Conservation (phyloP, 352 stramenopile genomes). For the Phytophthora colocasiae region DNA sequence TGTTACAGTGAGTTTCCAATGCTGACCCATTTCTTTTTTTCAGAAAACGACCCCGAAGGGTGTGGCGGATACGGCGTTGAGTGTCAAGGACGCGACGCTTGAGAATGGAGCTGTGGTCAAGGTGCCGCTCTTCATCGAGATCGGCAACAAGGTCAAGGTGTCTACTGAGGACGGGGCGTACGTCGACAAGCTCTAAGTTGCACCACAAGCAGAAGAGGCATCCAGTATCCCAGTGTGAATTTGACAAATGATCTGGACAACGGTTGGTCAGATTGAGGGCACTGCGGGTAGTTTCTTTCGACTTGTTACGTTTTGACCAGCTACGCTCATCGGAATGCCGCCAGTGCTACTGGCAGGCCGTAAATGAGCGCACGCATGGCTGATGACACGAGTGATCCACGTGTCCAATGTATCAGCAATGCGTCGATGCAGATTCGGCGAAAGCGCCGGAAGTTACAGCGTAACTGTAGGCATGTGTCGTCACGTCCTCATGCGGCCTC, state of each 20-base stretch:
- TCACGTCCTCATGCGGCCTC: slow-evolving; percentile 20
- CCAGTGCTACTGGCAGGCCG: no score
- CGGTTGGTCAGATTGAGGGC: slow-evolving; percentile 17
- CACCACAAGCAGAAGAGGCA: slow-evolving; percentile 13
- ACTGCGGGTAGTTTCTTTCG: slow-evolving; percentile 3
- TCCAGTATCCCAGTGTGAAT: no score
- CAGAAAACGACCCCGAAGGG: slow-evolving; percentile 84
- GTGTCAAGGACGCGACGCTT: slow-evolving; percentile 85
- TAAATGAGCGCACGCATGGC: slow-evolving; percentile 9
- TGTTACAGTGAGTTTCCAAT: not conserved
- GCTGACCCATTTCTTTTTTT: not conserved
- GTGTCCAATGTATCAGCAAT: slow-evolving; percentile 6
- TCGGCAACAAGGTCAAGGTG: slow-evolving; percentile 78
- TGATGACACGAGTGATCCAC: not conserved
- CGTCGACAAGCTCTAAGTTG: slow-evolving; percentile 73
- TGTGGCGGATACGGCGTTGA: slow-evolving; percentile 76
- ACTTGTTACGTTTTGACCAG: not conserved
- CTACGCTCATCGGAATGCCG: not conserved
- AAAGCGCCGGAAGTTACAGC: not conserved
- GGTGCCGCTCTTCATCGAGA: slow-evolving; percentile 86
- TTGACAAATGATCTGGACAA: slow-evolving; percentile 15
- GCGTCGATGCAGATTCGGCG: slow-evolving; percentile 1
- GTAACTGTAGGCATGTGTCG: slow-evolving; percentile 8
- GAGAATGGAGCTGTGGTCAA: slow-evolving; percentile 83
- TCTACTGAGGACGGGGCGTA: slow-evolving; percentile 79